phyloP scores from a whole-genome alignment of 202 grass and related monocot genomes.

The Panicum hallii region DNA sequence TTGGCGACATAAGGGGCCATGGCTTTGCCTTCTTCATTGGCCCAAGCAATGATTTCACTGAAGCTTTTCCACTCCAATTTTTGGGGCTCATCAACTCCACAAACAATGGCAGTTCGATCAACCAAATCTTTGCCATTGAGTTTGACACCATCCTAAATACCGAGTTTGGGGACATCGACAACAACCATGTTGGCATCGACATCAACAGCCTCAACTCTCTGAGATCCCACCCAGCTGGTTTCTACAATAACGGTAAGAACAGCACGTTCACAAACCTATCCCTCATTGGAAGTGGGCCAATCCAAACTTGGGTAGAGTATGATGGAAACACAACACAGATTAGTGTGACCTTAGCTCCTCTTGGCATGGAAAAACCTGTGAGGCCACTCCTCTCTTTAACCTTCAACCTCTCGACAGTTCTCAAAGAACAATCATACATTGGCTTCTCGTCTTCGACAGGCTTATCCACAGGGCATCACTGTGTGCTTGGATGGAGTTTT shows the following conservation, averaged over 20 bases:
- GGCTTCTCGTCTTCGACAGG: conserved; percentile 27
- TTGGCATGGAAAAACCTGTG: neutral
- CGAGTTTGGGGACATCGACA: conserved; percentile 40
- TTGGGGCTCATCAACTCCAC: conserved; percentile 32
- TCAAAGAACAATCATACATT: neutral
- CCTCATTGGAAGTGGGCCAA: neutral
- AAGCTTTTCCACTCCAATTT: conserved; percentile 2
- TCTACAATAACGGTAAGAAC: neutral
- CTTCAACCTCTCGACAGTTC: neutral
- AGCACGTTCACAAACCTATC: neutral
- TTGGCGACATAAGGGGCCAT: conserved; percentile 8
- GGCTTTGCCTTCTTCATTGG: conserved; percentile 41
- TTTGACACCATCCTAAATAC: conserved; percentile 23
- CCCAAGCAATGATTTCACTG: neutral
- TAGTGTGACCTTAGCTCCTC: neutral
- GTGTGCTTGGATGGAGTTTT: conserved; percentile 25
- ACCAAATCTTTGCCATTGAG: conserved; percentile 41
- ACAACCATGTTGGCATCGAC: conserved; percentile 36
- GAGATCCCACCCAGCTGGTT: neutral
- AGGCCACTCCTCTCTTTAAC: neutral
- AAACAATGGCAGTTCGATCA: neutral
- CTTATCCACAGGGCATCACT: neutral
- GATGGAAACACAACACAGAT: neutral
- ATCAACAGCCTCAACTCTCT: conserved; percentile 6
- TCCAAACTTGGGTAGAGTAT: conserved; percentile 25